Evolutionary conservation across 495 filamentous ascomycete species (phyloP), one percentile per base, ranked within the genome.

Genomic region (Aspergillus mulundensis): DNA sequence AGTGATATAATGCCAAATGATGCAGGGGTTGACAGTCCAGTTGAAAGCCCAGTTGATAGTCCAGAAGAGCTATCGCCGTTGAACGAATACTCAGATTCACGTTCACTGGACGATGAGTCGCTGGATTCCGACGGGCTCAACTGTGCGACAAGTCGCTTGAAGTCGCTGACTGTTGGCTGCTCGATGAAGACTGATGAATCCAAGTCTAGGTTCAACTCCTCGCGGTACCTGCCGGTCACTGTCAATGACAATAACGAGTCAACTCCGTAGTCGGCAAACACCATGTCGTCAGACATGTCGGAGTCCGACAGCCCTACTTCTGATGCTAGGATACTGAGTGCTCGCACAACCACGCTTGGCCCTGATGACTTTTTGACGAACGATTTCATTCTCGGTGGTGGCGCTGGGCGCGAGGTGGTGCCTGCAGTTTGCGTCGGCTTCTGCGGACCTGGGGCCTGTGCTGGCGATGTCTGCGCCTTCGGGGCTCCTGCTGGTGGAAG

Each of bases 221-320:
- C 79, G 3, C 73, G 72, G 23, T 79, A 72, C 55, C 77, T 64
- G 16, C 76, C 71, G 25, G 70, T 73, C 40, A 82, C 70, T 2
- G 74, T 74, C 47, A 82, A 50, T 0, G 79, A 78, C 23, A 81
- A 71, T 7, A 82, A 61, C 6, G 80, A 82, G 62, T 81, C 80
- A 20, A 82, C 74, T 18, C 80, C 80, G 43, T 79, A 73, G 55
- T 81, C 74, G 7, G 74, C 73, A 57, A 82, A 81, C 46, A 70
- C 71, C 48, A 76, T 61, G 23, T 72, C 68, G 52, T 76, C 72
- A 16, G 80, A 77, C 57, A 90, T 74, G 57, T 90, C 87, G 25
- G 80, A 76, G 16, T 81, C 68, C 30, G 77, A 77, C 50, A 88
- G 75, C 45, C 85, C 86, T 42, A 85, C 78, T 63, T 90, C 87